A percentile compares a stretch with the other conserved stretches of the same genome.
These are phyloP conservation scores for Termitomyces sp. DNA, from an alignment of 768 basidiomycete genomes.

Conservation along the genomic window DNA sequence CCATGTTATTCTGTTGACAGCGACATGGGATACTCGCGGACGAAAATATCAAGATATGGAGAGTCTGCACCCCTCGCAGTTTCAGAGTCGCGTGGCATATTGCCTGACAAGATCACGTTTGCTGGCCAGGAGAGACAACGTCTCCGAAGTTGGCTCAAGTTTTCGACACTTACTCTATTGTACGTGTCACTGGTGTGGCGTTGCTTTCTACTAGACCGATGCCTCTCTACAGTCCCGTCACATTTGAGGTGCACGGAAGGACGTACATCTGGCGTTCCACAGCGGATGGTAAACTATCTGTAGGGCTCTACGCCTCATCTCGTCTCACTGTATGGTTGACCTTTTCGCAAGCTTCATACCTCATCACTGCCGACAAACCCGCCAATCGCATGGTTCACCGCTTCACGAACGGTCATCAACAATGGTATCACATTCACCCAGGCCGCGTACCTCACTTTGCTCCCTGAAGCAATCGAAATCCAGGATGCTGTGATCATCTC, in stretches of 20 bases:
- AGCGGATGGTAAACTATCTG: conserved; percentile 15
- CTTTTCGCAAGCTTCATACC: neutral
- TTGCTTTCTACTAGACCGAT: neutral
- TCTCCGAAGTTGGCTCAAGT: conserved; percentile 18
- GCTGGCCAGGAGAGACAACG: conserved; percentile 13
- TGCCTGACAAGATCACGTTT: conserved; percentile 19
- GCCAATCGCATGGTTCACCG: conserved; percentile 21
- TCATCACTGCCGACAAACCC: conserved; percentile 1
- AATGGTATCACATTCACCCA: conserved; percentile 7
- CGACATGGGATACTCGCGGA: conserved; percentile 10
- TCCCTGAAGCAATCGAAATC: conserved; percentile 17
- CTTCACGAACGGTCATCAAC: conserved; percentile 10
- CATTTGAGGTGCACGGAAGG: conserved; percentile 15
- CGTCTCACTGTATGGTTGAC: neutral
- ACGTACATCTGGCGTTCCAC: conserved; percentile 18
- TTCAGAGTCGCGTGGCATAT: conserved; percentile 13
- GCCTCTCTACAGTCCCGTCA: conserved; percentile 14
- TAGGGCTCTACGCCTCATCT: neutral
- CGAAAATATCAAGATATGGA: conserved; percentile 11
- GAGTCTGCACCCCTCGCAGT: conserved; percentile 14
- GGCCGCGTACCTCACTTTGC: conserved; percentile 16
- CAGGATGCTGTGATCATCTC: conserved; percentile 19
- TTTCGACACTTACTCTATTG: conserved; percentile 16
- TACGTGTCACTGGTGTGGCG: conserved; percentile 6
- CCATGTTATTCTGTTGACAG: conserved; percentile 13